These are phyloP conservation scores for Rhodomyrtus tomentosa DNA, from an alignment of 345 rosid genomes.

Conservation along the genomic window DNA sequence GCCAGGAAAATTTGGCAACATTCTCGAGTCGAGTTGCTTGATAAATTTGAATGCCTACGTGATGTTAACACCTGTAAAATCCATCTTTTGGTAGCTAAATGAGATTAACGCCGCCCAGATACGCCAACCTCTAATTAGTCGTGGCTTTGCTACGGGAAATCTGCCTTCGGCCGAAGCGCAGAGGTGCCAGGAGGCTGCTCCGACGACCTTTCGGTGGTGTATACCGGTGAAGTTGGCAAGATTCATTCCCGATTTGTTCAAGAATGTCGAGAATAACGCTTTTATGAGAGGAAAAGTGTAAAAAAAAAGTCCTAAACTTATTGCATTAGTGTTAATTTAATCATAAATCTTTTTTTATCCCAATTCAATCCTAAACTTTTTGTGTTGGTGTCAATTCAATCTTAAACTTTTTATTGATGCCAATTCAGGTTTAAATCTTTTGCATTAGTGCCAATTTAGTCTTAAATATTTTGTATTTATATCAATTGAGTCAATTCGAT, in stretches of 20 bases:
- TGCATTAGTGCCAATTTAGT: no score
- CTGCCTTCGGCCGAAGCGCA: constrained; percentile 48
- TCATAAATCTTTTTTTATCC: no score
- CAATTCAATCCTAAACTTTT: no score
- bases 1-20: neutral
- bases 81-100: neutral
- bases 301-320: no score
- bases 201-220: constrained; percentile 53
- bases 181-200: constrained; percentile 67
- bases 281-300: no score
- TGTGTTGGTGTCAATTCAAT: no score
- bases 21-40: neutral
- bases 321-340: no score
- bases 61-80: neutral
- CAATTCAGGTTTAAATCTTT: no score
- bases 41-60: neutral
- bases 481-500: no score
- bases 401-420: no score
- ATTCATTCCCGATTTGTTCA: constrained; percentile 27
- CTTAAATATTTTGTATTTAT: no score
- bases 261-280: constrained; percentile 42
- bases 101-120: fast-evolving
- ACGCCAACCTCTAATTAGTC: neutral
- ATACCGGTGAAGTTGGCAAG: constrained; percentile 35
- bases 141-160: constrained; percentile 36